Evolutionary conservation across 345 rosid genomes (phyloP).

Genomic region (Citrus medica): DNA sequence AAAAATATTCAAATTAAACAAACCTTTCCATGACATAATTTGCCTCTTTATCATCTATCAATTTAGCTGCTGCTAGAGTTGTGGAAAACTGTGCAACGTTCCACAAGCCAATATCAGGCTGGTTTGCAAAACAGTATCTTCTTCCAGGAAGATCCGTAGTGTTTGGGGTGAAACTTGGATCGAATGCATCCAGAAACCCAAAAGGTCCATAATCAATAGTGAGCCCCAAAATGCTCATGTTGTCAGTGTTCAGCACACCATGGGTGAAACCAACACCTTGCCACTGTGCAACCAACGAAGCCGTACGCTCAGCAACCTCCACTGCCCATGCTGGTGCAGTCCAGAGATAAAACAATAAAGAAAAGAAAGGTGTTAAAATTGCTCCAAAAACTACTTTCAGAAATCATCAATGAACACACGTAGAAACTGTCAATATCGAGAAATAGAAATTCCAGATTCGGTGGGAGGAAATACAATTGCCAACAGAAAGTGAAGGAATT

Average conservation of each 20-base stretch:
- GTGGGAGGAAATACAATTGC: background rate
- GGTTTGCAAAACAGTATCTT: slow-evolving; percentile 95
- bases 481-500: background rate
- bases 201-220: slow-evolving; percentile 98
- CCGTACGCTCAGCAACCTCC: slow-evolving; percentile 90
- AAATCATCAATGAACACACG: background rate
- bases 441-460: background rate
- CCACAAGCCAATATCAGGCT: slow-evolving; percentile 95
- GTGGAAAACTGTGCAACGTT: slow-evolving; percentile 84
- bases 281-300: slow-evolving; percentile 84
- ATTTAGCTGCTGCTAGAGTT: slow-evolving; percentile 60
- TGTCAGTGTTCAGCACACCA: slow-evolving; percentile 96
- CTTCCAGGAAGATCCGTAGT: slow-evolving; percentile 98
- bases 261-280: slow-evolving; percentile 99
- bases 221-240: slow-evolving; percentile 95
- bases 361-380: slow-evolving; percentile 12
- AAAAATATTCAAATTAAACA: slow-evolving; percentile 2
- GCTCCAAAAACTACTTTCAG: background rate
- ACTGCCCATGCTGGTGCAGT: slow-evolving; percentile 78
- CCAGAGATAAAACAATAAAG: slow-evolving; percentile 5
- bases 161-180: slow-evolving; percentile 94
- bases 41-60: slow-evolving; percentile 81
- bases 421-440: background rate
- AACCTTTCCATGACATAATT: slow-evolving; percentile 95
- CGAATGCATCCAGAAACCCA: slow-evolving; percentile 97